phyloP scores from a whole-genome alignment of 768 basidiomycete species.

The Suillus brevipes region DNA sequence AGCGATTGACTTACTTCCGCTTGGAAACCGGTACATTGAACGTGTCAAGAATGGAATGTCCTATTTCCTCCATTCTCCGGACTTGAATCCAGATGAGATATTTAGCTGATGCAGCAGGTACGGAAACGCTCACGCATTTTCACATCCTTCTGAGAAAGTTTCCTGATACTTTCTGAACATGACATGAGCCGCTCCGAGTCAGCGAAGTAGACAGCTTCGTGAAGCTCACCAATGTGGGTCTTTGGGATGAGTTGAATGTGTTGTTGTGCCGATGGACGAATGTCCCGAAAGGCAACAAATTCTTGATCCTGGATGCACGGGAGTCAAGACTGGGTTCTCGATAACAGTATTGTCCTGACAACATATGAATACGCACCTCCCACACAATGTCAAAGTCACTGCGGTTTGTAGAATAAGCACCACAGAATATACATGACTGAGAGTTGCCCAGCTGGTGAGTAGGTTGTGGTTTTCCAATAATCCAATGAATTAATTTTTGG shows the following conservation, averaged over 20 bases:
- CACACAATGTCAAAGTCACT: conserved; percentile 48
- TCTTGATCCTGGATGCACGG: conserved; percentile 38
- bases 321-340: background rate
- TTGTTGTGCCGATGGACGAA: conserved; percentile 46
- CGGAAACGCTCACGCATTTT: conserved; percentile 45
- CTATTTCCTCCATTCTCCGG: conserved; percentile 48
- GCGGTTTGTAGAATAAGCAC: conserved; percentile 36
- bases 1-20: conserved; percentile 43
- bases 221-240: conserved; percentile 46
- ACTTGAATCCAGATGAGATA: conserved; percentile 33
- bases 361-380: conserved; percentile 38
- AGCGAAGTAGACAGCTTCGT: background rate
- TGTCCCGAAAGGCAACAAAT: conserved; percentile 55
- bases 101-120: conserved; percentile 22
- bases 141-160: conserved; percentile 45
- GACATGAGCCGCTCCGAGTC: background rate
- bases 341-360: background rate
- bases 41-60: conserved; percentile 50
- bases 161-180: conserved; percentile 53
- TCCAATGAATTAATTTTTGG: conserved; percentile 15
- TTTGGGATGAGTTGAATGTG: conserved; percentile 57
- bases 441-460: background rate
- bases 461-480: background rate
- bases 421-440: conserved; percentile 40
- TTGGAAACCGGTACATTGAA: conserved; percentile 40